Conservation (phyloP, 148 eudicot species). For the Dianthus caryophyllus region DNA sequence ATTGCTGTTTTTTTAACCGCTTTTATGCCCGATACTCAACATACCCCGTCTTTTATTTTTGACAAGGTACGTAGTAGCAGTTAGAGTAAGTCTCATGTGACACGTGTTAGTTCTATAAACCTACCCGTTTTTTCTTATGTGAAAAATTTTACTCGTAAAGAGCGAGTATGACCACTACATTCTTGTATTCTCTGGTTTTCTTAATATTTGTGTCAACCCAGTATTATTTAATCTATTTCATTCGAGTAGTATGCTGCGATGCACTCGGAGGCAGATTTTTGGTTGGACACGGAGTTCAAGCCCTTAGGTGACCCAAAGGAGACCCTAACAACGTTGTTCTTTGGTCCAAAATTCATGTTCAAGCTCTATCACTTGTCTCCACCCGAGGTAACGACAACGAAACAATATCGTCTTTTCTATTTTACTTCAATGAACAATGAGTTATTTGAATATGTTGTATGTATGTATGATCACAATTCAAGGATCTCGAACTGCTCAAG, state of each 20-base stretch:
- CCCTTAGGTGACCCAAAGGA: conserved; percentile 19
- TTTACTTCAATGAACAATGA: no score
- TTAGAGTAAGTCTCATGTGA: no score
- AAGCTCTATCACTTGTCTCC: conserved; percentile 30
- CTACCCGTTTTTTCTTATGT: no score
- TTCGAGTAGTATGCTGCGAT: conserved; percentile 17
- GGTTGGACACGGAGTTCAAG: conserved; percentile 30
- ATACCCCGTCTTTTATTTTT: conserved; percentile 23
- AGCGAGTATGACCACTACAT: no score
- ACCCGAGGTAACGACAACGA: conserved; percentile 29
- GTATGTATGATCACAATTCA: no score
- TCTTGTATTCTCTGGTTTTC: no score
- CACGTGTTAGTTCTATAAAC: no score
- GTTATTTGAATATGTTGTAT: no score
- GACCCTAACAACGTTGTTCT: conserved; percentile 24
- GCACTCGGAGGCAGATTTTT: conserved; percentile 17
- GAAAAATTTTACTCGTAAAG: no score
- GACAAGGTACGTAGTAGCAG: conserved; percentile 32
- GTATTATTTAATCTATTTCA: background rate
- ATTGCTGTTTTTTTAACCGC: conserved; percentile 33
- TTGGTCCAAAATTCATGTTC: conserved; percentile 30
- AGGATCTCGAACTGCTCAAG: conserved; percentile 37
- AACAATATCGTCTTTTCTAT: no score
- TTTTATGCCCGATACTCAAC: conserved; percentile 31
- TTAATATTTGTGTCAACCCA: no score